Base-by-base conservation (phyloP, 768 basidiomycete species). In the Rubroboletus pulcherrimus region DNA sequence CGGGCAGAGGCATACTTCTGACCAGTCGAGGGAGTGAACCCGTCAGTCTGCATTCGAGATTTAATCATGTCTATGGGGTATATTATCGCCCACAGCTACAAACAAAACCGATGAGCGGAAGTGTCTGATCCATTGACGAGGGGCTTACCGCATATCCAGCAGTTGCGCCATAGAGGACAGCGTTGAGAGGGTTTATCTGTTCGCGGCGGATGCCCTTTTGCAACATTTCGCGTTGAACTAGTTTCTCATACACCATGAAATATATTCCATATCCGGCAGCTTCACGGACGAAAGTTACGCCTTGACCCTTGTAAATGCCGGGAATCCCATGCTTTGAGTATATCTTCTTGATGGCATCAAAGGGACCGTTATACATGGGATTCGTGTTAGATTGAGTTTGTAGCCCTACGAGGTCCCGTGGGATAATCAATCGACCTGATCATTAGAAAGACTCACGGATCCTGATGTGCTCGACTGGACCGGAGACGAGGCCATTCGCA, bases 1-100 rank as follows among this genome's bases (percentile, higher is more conserved):
- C 92, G 65, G 14, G 91, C 85, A 15, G 89, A 89, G 31, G 77
- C 79, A 72, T 97, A 98, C 66, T 91, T 91, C 62, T 87, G 87
- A 30, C 88, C 87, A 41, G 84, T 86, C 15, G 85, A 76, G 4
- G 84, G 73, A 11, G 83, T 78, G 70, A 94, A 93, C 0, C 87
- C 90, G 66, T 98, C 96, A 0, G 95, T 97, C 73, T 98, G 96
- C 80, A 98, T 89, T 51, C 93, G 84, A 29, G 92, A 93, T 69
- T 98, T 98, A 66, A 98, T 85, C 82, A 97, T 91, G 72, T 97
- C 94, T 71, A 95, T 88, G 15, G 93, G 94, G 76, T 96, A 96
- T 75, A 93, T 94, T 10, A 92, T 76, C n/a, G 83, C 86, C 91
- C 91, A 93, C 30, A 93, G 77, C 90, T 92, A 55, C 34, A 39